Conservation (phyloP, 345 rosid species). For the Hibiscus syriacus region DNA sequence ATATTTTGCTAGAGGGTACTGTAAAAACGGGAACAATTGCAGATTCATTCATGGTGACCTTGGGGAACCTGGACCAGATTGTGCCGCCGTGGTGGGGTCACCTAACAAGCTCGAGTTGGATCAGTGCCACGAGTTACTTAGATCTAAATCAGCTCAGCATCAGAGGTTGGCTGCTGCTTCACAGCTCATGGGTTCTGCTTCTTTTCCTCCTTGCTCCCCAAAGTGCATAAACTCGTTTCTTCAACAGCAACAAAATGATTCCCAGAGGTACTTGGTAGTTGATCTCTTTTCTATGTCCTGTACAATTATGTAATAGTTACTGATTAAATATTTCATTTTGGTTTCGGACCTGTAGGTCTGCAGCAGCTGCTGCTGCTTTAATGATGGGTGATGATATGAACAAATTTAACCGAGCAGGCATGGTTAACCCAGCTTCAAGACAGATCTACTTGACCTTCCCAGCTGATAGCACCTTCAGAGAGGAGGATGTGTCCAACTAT, state of each 20-base stretch:
- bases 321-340: background rate
- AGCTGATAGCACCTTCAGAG: background rate
- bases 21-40: background rate
- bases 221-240: conserved; percentile 52
- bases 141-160: conserved; percentile 78
- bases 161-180: conserved; percentile 27
- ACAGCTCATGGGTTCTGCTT: conserved; percentile 27
- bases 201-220: conserved; percentile 66
- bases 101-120: conserved; percentile 17
- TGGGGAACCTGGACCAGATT: background rate
- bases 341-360: background rate
- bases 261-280: conserved; percentile 43
- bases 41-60: background rate
- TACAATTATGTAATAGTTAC: background rate
- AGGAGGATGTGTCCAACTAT: background rate
- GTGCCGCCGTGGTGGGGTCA: background rate
- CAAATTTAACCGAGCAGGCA: background rate
- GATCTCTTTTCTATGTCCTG: background rate
- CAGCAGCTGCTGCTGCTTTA: background rate
- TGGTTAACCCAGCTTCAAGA: background rate
- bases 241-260: conserved; percentile 55
- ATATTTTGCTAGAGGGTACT: background rate
- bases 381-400: background rate
- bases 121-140: conserved; percentile 51
- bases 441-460: background rate